phyloP scores from a whole-genome alignment of 1,284 basidiomycete genomes.

The Ganoderma lucidum region DNA sequence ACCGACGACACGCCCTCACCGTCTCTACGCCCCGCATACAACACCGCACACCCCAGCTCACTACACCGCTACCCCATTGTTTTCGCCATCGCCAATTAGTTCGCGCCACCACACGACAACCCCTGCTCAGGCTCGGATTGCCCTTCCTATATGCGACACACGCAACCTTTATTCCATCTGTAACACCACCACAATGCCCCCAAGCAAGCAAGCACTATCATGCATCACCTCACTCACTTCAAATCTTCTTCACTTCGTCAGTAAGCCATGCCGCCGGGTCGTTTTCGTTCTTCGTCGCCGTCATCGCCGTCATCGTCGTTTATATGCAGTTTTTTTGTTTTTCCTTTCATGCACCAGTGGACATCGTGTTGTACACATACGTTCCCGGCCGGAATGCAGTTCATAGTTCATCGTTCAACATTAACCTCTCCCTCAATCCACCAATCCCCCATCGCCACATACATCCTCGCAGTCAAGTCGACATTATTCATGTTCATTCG shows the following conservation, averaged over 20 bases:
- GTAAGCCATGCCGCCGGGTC: not conserved
- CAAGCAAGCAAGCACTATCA: constrained; percentile 8
- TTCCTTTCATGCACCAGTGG: constrained; percentile 20
- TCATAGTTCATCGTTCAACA: not conserved
- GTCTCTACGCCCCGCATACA: not conserved
- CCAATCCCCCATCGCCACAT: not conserved
- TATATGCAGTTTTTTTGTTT: constrained; percentile 7
- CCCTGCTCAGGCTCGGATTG: constrained; percentile 29
- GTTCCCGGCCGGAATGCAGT: not conserved
- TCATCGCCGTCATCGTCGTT: not conserved
- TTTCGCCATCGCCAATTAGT: constrained; percentile 1
- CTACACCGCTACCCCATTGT: constrained; percentile 15
- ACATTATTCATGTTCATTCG: constrained; percentile 2
- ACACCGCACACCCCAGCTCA: constrained; percentile 14
- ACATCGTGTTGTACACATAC: constrained; percentile 29
- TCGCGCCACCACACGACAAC: constrained; percentile 23
- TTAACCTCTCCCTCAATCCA: not conserved
- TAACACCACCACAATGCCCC: constrained; percentile 15
- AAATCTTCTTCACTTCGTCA: no score
- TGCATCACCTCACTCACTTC: constrained; percentile 20
- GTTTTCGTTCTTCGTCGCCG: not conserved
- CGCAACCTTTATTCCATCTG: constrained; percentile 18
- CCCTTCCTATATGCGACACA: constrained; percentile 21
- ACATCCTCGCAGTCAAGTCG: constrained; percentile 13
- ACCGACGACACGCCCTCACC: not conserved